Percentiles rank a stretch among this genome's conserved stretches.
Evolutionary conservation across 306 rosid species (phyloP).

Genomic region (Canavalia gladiata): DNA sequence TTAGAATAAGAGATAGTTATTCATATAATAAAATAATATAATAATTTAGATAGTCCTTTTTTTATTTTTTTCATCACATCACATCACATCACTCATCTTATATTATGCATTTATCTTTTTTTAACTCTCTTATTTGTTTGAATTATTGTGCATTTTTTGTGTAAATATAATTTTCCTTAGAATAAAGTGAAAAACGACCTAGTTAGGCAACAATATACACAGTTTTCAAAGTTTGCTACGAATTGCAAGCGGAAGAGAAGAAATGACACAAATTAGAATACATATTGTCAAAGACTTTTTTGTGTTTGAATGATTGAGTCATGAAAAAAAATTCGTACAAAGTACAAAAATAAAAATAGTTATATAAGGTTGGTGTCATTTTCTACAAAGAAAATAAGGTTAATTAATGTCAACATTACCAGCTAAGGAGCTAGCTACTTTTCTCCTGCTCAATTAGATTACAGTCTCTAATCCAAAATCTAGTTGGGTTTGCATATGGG

Average conservation of each 20-base stretch:
- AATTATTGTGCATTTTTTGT: too few relatives aligned
- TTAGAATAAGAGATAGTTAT: background rate
- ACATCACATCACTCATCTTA: too few relatives aligned
- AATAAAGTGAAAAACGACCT: background rate
- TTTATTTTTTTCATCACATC: too few relatives aligned
- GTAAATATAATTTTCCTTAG: background rate
- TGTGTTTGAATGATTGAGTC: background rate
- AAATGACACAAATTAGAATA: background rate
- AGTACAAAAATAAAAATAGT: background rate
- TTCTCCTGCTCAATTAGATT: background rate
- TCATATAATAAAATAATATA: too few relatives aligned
- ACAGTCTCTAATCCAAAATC: too few relatives aligned
- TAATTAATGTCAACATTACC: conserved; percentile 5
- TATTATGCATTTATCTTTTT: too few relatives aligned
- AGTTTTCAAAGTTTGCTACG: conserved; percentile 11
- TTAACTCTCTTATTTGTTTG: too few relatives aligned
- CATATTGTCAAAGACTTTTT: background rate
- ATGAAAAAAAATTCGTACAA: too few relatives aligned
- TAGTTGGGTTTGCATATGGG: too few relatives aligned
- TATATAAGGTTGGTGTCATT: background rate
- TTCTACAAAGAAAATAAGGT: conserved; percentile 3
- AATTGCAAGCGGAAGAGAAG: background rate
- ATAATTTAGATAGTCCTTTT: too few relatives aligned
- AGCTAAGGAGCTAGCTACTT: conserved; percentile 4
- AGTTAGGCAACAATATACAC: conserved; percentile 5